These are phyloP conservation scores for Podospora appendiculata DNA, from an alignment of 495 filamentous ascomycete genomes.

Conservation along the genomic window DNA sequence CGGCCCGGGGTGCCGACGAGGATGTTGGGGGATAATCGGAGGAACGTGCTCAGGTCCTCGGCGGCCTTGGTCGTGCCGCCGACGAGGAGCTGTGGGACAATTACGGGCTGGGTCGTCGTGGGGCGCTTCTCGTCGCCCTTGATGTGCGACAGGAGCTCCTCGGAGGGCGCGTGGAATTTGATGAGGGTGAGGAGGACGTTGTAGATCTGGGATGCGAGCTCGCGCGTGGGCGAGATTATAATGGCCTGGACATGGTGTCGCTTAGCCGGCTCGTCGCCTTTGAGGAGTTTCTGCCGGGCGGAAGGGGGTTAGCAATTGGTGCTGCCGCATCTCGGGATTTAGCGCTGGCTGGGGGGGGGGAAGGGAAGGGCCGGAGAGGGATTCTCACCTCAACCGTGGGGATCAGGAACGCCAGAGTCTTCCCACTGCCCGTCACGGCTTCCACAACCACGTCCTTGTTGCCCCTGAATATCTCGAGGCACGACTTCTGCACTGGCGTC, in stretches of 20 bases:
- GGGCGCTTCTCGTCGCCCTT: slow-evolving; percentile 45
- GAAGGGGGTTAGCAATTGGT: no score
- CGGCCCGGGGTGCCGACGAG: slow-evolving; percentile 85
- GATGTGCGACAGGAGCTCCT: slow-evolving; percentile 45
- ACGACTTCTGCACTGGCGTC: slow-evolving; percentile 92
- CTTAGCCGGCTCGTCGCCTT: slow-evolving; percentile 63
- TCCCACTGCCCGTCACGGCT: slow-evolving; percentile 93
- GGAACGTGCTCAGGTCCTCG: slow-evolving; percentile 76
- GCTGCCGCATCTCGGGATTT: no score
- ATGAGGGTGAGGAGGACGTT: slow-evolving; percentile 70
- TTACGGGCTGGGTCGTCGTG: slow-evolving; percentile 42
- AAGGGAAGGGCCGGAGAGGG: not conserved
- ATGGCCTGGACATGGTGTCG: slow-evolving; percentile 86
- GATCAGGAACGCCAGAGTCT: slow-evolving; percentile 86
- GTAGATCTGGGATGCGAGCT: slow-evolving; percentile 86
- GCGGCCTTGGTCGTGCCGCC: slow-evolving; percentile 73
- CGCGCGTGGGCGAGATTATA: slow-evolving; percentile 86
- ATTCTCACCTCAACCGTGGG: slow-evolving; percentile 60
- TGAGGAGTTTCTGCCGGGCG: slow-evolving; percentile 51
- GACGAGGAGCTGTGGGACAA: slow-evolving; percentile 83
- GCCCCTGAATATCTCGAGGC: slow-evolving; percentile 81
- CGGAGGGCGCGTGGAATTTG: slow-evolving; percentile 74
- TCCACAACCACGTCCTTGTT: slow-evolving; percentile 98
- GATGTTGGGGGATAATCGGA: slow-evolving; percentile 74
- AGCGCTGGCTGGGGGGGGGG: no score